Conservation (phyloP, 2,329 filamentous ascomycete species). For the Fusarium nelsonii region DNA sequence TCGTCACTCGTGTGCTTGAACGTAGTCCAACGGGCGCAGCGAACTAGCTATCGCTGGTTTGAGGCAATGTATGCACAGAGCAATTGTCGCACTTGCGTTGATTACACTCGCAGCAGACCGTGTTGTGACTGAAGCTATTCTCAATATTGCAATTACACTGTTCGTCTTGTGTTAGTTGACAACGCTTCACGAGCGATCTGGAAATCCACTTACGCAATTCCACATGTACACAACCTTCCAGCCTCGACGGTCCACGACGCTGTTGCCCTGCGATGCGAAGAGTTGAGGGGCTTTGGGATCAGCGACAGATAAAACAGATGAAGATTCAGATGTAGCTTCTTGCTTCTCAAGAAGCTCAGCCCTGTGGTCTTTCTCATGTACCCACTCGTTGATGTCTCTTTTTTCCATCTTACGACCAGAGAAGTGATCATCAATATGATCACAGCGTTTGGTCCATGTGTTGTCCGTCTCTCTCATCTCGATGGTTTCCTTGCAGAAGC, state of each 20-base stretch:
- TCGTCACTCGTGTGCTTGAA: not conserved
- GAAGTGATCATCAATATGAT: conserved; percentile 83
- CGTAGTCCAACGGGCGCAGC: not conserved
- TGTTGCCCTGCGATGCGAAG: conserved; percentile 18
- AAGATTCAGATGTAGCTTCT: conserved; percentile 1
- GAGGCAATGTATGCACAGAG: not conserved
- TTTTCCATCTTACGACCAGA: conserved; percentile 61
- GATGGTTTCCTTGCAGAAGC: conserved; percentile 76
- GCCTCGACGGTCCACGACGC: conserved; percentile 14
- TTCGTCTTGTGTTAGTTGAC: conserved; percentile 15
- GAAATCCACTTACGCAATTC: conserved; percentile 49
- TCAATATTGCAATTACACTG: conserved; percentile 41
- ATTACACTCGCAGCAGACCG: conserved; percentile 28
- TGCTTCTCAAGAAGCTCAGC: not conserved
- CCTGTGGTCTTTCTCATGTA: conserved; percentile 48
- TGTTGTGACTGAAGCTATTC: conserved; percentile 15
- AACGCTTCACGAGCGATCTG: not conserved
- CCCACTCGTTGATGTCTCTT: conserved; percentile 69
- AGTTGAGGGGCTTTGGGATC: conserved; percentile 10
- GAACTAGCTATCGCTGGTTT: conserved; percentile 6
- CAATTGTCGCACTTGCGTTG: conserved; percentile 22
- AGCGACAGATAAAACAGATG: conserved; percentile 7
- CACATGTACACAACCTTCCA: conserved; percentile 45
- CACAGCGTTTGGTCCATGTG: conserved; percentile 68
- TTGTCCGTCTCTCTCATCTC: conserved; percentile 58